Evolutionary conservation across 148 eudicot genomes (phyloP).

Genomic region (Nepenthes mirabilis): DNA sequence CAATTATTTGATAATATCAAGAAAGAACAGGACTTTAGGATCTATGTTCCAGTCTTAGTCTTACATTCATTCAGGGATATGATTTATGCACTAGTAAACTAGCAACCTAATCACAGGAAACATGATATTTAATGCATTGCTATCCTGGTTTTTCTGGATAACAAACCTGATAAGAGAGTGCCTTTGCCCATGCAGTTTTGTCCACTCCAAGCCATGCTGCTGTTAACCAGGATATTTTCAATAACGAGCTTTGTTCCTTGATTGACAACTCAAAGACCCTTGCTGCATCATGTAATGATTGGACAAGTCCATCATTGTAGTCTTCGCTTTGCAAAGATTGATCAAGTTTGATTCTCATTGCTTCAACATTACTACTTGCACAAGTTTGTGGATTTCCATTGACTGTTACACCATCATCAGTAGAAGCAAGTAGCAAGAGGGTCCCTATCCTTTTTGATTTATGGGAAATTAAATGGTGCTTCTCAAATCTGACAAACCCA

Average conservation of each 20-base stretch:
- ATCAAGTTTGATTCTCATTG: slow-evolving; percentile 52
- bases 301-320: slow-evolving; percentile 69
- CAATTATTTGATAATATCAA: no score
- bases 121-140: not conserved
- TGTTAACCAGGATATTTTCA: slow-evolving; percentile 74
- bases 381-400: slow-evolving; percentile 59
- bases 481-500: slow-evolving; percentile 23
- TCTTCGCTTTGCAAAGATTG: slow-evolving; percentile 61
- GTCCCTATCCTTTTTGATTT: slow-evolving; percentile 29
- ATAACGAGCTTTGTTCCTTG: slow-evolving; percentile 40
- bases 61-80: no score
- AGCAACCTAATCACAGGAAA: no score
- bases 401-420: slow-evolving; percentile 80
- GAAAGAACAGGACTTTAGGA: no score
- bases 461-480: slow-evolving; percentile 17
- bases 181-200: slow-evolving; percentile 76
- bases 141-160: not conserved
- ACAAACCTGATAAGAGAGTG: slow-evolving; percentile 81
- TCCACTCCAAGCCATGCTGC: slow-evolving; percentile 86
- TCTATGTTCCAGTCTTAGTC: no score
- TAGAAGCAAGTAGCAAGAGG: slow-evolving; percentile 38
- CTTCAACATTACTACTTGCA: slow-evolving; percentile 47
- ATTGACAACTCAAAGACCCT: slow-evolving; percentile 84
- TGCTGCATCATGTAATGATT: slow-evolving; percentile 80
- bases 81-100: no score